Conservation (phyloP, 495 filamentous ascomycete genomes). For the Bryoglossum gracile region DNA sequence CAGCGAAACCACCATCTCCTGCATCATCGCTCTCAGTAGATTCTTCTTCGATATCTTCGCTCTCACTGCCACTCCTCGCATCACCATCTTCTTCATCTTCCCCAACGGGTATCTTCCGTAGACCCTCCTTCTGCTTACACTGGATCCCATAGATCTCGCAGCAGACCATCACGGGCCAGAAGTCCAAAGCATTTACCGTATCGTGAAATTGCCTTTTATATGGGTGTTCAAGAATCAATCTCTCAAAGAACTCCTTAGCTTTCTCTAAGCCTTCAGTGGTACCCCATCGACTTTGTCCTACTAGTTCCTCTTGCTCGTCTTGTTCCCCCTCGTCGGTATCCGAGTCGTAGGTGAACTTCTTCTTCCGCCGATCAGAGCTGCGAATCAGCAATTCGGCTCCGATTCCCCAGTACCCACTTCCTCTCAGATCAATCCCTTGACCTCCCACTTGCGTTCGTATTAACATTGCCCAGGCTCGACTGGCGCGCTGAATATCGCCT, state of each 20-base stretch:
- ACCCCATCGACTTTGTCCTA: constrained; percentile 13
- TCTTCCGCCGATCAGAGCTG: constrained; percentile 26
- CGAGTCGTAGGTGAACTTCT: constrained; percentile 2
- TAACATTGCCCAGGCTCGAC: constrained; percentile 57
- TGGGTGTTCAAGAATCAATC: constrained; percentile 59
- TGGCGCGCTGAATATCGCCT: constrained; percentile 54
- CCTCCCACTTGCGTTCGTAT: constrained; percentile 49
- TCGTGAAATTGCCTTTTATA: constrained; percentile 40
- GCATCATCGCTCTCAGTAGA: background rate
- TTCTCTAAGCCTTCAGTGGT: constrained; percentile 46
- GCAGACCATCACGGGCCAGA: constrained; percentile 62
- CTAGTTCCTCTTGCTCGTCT: background rate
- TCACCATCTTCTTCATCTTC: constrained; percentile 13
- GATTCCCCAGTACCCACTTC: constrained; percentile 55
- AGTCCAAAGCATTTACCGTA: constrained; percentile 43
- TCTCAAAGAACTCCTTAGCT: constrained; percentile 58
- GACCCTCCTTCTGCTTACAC: constrained; percentile 34
- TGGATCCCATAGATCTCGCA: constrained; percentile 58
- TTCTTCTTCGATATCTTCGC: background rate
- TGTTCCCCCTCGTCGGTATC: background rate
- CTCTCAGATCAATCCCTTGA: constrained; percentile 46
- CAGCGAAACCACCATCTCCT: background rate
- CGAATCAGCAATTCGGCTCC: constrained; percentile 61
- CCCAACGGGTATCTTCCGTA: constrained; percentile 10
- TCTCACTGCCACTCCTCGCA: constrained; percentile 3